Base-by-base conservation (phyloP, 179 eudicot genomes). In the Gypsophila paniculata region DNA sequence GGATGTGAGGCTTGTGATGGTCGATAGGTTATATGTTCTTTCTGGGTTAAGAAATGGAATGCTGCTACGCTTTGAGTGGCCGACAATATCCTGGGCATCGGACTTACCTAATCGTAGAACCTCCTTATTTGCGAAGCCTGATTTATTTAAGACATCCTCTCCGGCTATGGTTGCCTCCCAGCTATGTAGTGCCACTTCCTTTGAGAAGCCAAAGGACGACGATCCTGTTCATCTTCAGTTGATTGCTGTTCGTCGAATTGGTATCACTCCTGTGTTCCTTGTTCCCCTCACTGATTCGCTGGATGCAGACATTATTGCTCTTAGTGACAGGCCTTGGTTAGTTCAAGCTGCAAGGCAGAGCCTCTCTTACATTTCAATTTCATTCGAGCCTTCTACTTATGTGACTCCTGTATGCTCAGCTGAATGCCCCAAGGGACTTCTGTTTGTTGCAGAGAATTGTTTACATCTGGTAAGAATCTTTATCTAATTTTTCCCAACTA, bases 241-340 rank as follows among this genome's bases (percentile, higher is more conserved):
- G 61, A 87, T 91, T 79, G 93, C 99, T 53, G 84, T 88, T 49
- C 91, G 99, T 36, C 91, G 99, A n/a, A 86, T 94, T 70, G 99
- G 99, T 66, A 85, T 94, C 71, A 86, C 97, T 51, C 99, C 99
- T 68, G 92, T 87, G 71, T 94, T 91, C 81, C 82, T 94, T 58
- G 88, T 94, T 78, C 89, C 99, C 23, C 74, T 94, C 75, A 83
- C 79, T 61, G 97, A 91, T 83, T 87, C 83, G 29, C 78, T 86
- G 23, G 90, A 87, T 79, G 87, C 97, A 26, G 97, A 94, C 77
- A 76, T 94, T 67, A 94, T 94, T 74, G 91, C 96, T 70, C 93
- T 94, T 73, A 91, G 99, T 75, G 97, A 91, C 79, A 85, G 99
- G 86, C 99, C 99, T 70, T 94, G 97, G 99, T 82, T 94, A 81